Evolutionary conservation across 192 early-diverging fungal genomes (phyloP).

Genomic region (Coemansia sp.): DNA sequence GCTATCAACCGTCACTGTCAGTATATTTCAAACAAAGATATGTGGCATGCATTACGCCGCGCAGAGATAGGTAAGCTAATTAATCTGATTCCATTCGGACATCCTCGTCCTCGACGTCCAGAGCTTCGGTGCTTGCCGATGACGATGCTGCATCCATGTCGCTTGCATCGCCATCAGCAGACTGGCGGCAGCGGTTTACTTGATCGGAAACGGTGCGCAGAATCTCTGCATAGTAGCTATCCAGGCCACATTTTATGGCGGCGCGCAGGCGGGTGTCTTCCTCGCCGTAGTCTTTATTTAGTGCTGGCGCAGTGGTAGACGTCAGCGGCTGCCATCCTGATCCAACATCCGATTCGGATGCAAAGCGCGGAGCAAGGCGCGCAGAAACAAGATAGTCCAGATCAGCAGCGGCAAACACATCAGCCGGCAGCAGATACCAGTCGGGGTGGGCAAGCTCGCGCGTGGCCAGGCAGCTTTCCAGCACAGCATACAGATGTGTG

Average conservation of each 20-base stretch:
- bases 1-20: not conserved
- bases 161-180: not conserved
- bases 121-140: not conserved
- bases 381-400: constrained; percentile 22
- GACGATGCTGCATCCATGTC: constrained; percentile 1
- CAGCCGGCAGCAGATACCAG: constrained; percentile 30
- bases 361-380: constrained; percentile 28
- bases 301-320: constrained; percentile 16
- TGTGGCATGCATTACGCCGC: not conserved
- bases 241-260: constrained; percentile 25
- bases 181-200: not conserved
- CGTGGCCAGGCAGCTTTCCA: constrained; percentile 22
- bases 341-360: not conserved
- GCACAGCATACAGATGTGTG: constrained; percentile 29
- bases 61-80: not conserved
- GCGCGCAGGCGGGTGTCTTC: constrained; percentile 28
- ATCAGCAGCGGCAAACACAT: constrained; percentile 11
- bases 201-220: constrained; percentile 33
- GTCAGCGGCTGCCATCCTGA: constrained; percentile 13
- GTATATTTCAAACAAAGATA: not conserved
- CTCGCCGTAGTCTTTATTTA: constrained; percentile 22
- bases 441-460: constrained; percentile 36
- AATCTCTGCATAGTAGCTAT: constrained; percentile 34
- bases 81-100: constrained; percentile 33
- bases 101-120: constrained; percentile 12